Evolutionary conservation across 306 rosid species (phyloP), one percentile per base, ranked within the genome.

Genomic region (Cucurbita maxima): DNA sequence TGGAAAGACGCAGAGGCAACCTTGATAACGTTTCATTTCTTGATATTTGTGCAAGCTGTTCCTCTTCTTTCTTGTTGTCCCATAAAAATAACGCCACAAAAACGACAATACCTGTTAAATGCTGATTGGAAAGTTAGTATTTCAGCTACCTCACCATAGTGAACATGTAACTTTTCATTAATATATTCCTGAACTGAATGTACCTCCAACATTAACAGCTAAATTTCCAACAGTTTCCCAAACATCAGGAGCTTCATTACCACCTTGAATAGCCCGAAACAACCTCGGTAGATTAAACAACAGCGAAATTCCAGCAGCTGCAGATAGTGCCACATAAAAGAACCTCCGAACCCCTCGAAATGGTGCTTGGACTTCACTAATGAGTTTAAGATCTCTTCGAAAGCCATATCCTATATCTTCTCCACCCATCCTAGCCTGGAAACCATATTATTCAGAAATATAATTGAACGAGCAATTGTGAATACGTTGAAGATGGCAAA

Each of bases 331-430:
- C 58, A 91, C 69, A 62, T 83, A 94, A 80, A 94, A 91, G 86
- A 94, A 91, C 85, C 82, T 89, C 83, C 99, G 82, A 67, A 94
- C 79, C 73, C 97, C 99, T 52, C 97, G 99, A 75, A 94, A 94
- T 36, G 99, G 99, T 71, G 97, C 99, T 83, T 94, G 99, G 64
- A 94, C 99, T 89, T 91, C 99, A 79, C 99, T 87, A 61, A 94
- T 94, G 80, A 94, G 99, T 85, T 91, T 94, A 69, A 94, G 88
- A 87, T 94, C 99, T 91, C 99, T 89, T 45, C 96, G 91, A 77
- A 90, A 94, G 81, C 99, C 10, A 47, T 83, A 87, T 77, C 99
- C 99, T 81, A 94, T 80, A 81, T 94, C 99, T 82, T 91, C 97
- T 75, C 99, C 99, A 20, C 99, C 99, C 44, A 86, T 71, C 82